Evolutionary conservation across 2,329 filamentous ascomycete species (phyloP), one percentile per base, ranked within the genome.

Genomic region (Aureobasidium sp.): DNA sequence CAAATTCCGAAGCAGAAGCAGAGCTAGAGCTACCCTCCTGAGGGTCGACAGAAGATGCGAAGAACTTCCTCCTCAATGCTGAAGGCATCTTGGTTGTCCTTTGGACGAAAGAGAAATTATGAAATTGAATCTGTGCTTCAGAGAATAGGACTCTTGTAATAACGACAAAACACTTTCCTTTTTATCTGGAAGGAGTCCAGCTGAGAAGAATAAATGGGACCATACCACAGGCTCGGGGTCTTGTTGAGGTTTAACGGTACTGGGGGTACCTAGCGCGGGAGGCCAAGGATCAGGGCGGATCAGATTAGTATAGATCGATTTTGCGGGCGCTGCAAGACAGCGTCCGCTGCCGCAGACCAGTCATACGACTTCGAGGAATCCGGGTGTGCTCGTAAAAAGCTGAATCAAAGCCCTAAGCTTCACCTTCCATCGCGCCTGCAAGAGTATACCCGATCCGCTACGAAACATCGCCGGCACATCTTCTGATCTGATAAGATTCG

Each of bases 41-140:
- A 10, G 55, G 42, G 14, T 50, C 57, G 9, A 48, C 8, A 5
- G 34, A 32, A 11, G 57, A 49, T 1, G 34, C 25, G 32, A 51
- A 60, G 45, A 49, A 60, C 57, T 60, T 49, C 10, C 41, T 59
- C 55, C 47, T 44, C 57, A 60, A 51, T 57, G 60, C 60, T 49
- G 51, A 55, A 39, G 50, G 42, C 60, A 62, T 62, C 25, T 50
- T 58, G 41, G 29, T 11, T 45, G 45, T 36, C 21, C 49, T 61
- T 42, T 37, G 36, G 30, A 45, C 9, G 29, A 14, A 14, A 45
- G 39, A 36, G n/a, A 39, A 13, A 48, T 14, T 37, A n/a, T 45
- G 53, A 9, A 37, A 30, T 13, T 25, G 21, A n/a, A 47, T 45
- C 37, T 30, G 2, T 30, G 29, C 59, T 61, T 36, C 37, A 30